Conservation (phyloP, 495 filamentous ascomycete species). For the Neurospora africana region DNA sequence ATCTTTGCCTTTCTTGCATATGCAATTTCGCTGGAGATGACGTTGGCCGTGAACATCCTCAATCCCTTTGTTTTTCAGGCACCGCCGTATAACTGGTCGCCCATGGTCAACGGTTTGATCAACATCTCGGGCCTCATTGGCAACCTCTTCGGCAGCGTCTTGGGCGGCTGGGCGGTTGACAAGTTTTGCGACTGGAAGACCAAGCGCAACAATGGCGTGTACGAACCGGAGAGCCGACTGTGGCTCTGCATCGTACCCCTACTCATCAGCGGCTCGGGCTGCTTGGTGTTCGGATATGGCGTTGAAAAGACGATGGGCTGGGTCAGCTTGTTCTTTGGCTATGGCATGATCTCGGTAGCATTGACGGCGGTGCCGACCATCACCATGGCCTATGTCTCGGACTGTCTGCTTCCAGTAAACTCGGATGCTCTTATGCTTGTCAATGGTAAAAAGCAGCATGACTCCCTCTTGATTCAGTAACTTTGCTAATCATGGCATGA, state of each 20-base stretch:
- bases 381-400: conserved; percentile 25
- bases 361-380: conserved; percentile 25
- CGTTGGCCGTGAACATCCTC: conserved; percentile 52
- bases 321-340: conserved; percentile 24
- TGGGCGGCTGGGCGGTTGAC: conserved; percentile 36
- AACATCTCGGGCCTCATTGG: conserved; percentile 39
- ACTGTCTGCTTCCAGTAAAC: conserved; percentile 24
- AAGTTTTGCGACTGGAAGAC: conserved; percentile 35
- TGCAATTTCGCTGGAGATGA: conserved; percentile 39
- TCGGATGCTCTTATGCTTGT: conserved; percentile 26
- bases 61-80: conserved; percentile 54
- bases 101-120: conserved; percentile 46
- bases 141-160: conserved; percentile 32
- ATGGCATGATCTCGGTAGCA: conserved; percentile 23
- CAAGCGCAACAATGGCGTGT: conserved; percentile 37
- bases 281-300: conserved; percentile 28
- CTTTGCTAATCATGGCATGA: not conserved
- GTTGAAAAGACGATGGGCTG: conserved; percentile 20
- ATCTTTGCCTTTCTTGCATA: conserved; percentile 32
- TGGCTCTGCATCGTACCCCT: conserved; percentile 34
- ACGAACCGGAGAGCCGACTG: conserved; percentile 46
- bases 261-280: conserved; percentile 26
- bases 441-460: conserved; percentile 15
- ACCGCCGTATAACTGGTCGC: conserved; percentile 52
- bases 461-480: too few species aligned